These are phyloP conservation scores for Melampsora occidentalis DNA, from an alignment of 1,284 basidiomycete genomes.

Conservation along the genomic window DNA sequence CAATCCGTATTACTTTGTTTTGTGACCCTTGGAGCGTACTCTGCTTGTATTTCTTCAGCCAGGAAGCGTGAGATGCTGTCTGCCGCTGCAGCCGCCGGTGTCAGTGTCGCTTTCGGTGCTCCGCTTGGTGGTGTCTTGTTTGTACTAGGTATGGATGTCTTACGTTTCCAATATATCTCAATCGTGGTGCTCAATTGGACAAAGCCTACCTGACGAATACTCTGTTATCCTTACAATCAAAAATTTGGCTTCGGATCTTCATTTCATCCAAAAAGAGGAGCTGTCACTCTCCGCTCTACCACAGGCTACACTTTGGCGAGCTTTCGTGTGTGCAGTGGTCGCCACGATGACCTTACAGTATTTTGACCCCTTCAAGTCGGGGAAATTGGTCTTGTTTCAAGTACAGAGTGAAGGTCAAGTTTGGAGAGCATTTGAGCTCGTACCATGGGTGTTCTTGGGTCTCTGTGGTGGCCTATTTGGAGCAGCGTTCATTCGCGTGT, in stretches of 20 bases:
- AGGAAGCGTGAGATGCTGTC: conserved; percentile 68
- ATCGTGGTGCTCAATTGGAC: too few relatives aligned
- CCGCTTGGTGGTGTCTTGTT: conserved; percentile 61
- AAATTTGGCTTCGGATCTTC: too few relatives aligned
- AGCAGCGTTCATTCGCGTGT: conserved; percentile 37
- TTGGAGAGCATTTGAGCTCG: conserved; percentile 70
- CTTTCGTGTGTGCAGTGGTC: conserved; percentile 69
- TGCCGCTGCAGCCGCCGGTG: conserved; percentile 68
- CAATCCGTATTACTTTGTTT: background rate
- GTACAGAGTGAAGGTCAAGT: conserved; percentile 41
- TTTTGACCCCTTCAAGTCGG: conserved; percentile 69
- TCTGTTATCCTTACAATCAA: too few relatives aligned
- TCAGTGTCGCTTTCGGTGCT: conserved; percentile 72
- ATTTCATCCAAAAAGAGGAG: conserved; percentile 25
- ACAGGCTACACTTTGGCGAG: conserved; percentile 70
- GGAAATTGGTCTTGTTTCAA: conserved; percentile 70
- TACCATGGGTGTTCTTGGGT: conserved; percentile 52
- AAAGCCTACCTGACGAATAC: too few relatives aligned
- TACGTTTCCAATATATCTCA: background rate
- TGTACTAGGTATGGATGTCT: conserved; percentile 30
- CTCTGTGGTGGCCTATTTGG: conserved; percentile 39
- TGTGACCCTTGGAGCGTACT: background rate
- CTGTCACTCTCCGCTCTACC: conserved; percentile 62
- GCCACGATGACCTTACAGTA: conserved; percentile 69
- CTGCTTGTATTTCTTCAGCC: conserved; percentile 54